Evolutionary conservation across 2,329 filamentous ascomycete genomes (phyloP).

Genomic region (Pestalotiopsis sp.): DNA sequence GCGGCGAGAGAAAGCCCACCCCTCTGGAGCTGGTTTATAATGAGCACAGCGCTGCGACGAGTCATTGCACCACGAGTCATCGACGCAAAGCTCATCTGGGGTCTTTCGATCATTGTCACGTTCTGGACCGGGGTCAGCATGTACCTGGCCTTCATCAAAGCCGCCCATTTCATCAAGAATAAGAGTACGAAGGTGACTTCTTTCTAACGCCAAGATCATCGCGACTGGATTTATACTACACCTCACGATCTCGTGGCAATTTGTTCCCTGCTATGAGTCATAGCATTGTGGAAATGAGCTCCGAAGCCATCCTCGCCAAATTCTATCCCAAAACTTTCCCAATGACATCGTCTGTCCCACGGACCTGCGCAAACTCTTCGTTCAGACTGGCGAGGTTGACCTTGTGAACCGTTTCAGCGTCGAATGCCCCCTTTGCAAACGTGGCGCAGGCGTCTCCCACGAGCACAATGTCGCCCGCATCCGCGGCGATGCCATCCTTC

Average conservation of each 20-base stretch:
- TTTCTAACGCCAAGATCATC: not conserved
- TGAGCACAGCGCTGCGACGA: constrained; percentile 41
- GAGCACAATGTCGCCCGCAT: constrained; percentile 39
- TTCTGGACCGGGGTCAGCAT: constrained; percentile 52
- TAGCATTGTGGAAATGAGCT: not conserved
- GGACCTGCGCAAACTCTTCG: constrained; percentile 46
- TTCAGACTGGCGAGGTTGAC: constrained; percentile 46
- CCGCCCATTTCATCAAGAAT: constrained; percentile 38
- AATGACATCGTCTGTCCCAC: constrained; percentile 36
- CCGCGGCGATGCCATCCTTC: constrained; percentile 28
- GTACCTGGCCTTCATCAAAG: constrained; percentile 52
- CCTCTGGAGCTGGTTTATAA: constrained; percentile 46
- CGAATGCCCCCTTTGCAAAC: constrained; percentile 42
- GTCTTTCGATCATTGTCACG: constrained; percentile 47
- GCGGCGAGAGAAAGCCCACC: constrained; percentile 23
- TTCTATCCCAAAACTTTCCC: not conserved
- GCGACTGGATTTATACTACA: too few relatives aligned
- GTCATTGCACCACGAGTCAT: constrained; percentile 39
- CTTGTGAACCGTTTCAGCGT: constrained; percentile 47
- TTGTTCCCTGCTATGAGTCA: too few relatives aligned
- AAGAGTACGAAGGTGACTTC: not conserved
- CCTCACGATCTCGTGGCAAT: too few relatives aligned
- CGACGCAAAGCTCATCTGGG: constrained; percentile 46
- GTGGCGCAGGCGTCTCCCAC: constrained; percentile 49
- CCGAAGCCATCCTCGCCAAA: not conserved